Evolutionary conservation across 148 eudicot genomes (phyloP).

Genomic region (Limonium bicolor): DNA sequence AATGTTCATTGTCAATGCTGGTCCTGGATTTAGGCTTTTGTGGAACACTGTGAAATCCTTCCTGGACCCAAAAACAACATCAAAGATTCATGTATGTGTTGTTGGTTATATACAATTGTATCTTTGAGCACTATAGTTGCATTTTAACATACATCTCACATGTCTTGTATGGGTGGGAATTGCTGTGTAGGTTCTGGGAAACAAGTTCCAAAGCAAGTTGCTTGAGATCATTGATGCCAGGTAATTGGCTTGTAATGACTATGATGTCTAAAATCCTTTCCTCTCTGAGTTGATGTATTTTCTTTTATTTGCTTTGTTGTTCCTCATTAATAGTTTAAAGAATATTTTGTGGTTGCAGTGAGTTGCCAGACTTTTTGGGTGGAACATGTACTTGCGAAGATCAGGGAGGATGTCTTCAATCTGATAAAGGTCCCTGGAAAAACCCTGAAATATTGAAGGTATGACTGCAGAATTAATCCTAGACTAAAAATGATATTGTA

Average conservation of each 20-base stretch:
- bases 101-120: neutral
- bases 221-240: constrained; percentile 85
- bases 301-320: no score
- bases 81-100: constrained; percentile 74
- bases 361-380: constrained; percentile 88
- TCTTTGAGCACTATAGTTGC: no score
- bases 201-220: constrained; percentile 76
- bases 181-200: constrained; percentile 64
- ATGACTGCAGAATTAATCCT: neutral
- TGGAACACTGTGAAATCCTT: constrained; percentile 84
- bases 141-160: neutral
- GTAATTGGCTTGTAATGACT: constrained; percentile 17
- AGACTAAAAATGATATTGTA: neutral
- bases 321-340: no score
- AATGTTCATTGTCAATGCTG: constrained; percentile 95
- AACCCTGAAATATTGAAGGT: constrained; percentile 83
- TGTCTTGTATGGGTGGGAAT: neutral
- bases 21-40: constrained; percentile 89
- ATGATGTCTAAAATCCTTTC: no score
- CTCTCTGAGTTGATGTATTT: no score
- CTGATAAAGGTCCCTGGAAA: constrained; percentile 96
- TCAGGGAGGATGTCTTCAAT: constrained; percentile 72
- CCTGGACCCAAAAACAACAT: constrained; percentile 82
- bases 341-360: constrained; percentile 24
- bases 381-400: constrained; percentile 80